phyloP scores from a whole-genome alignment of 768 basidiomycete species.

The Pholiota microspora region DNA sequence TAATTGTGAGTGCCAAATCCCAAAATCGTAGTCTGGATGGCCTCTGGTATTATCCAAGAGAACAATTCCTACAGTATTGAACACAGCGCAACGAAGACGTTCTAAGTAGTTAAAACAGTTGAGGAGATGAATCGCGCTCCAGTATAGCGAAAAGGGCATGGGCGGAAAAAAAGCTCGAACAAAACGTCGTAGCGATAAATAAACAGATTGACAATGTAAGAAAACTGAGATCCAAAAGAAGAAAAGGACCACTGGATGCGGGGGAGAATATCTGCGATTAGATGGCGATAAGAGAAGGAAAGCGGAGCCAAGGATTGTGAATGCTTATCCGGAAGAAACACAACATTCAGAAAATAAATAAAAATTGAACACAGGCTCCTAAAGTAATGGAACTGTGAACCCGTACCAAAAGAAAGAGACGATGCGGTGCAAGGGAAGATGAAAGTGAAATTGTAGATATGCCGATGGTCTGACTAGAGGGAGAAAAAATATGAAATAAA shows the following conservation, averaged over 20 bases:
- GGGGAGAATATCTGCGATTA: constrained; percentile 6
- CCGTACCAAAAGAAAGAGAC: background rate
- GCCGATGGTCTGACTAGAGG: background rate
- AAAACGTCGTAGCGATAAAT: constrained; percentile 2
- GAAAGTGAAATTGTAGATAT: constrained; percentile 2
- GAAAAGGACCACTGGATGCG: constrained; percentile 4
- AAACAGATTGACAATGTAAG: background rate
- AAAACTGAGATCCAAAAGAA: background rate
- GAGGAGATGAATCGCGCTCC: constrained; percentile 1
- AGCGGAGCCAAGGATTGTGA: background rate
- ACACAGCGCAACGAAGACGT: background rate
- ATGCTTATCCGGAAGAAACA: constrained; percentile 6
- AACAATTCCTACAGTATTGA: constrained; percentile 2
- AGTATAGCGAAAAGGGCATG: background rate
- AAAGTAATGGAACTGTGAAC: background rate
- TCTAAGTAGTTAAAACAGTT: constrained; percentile 6
- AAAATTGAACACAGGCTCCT: background rate
- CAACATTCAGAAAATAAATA: constrained; percentile 7
- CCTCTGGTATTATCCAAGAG: constrained; percentile 4
- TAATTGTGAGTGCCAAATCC: too few relatives aligned
- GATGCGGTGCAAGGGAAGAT: background rate
- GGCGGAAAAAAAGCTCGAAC: background rate
- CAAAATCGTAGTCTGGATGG: too few relatives aligned
- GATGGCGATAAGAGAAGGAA: background rate
- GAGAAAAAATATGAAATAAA: constrained; percentile 11